phyloP scores from a whole-genome alignment of 2,329 filamentous ascomycete species.

The Orbilia brochopaga region DNA sequence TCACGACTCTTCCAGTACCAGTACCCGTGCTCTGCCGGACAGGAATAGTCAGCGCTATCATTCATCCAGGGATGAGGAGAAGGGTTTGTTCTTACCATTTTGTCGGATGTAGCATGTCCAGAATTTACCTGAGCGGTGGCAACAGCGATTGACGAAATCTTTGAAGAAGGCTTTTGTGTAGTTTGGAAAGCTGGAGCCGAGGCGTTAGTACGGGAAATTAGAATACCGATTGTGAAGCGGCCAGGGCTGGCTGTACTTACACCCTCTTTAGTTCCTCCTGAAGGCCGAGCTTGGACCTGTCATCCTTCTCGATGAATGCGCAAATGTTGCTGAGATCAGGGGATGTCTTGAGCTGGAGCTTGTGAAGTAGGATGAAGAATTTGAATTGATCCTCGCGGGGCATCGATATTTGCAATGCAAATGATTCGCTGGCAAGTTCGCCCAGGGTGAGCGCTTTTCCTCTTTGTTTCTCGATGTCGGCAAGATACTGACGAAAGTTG shows the following conservation, averaged over 20 bases:
- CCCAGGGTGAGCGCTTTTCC: too few species aligned
- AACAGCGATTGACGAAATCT: constrained; percentile 23
- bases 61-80: not conserved
- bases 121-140: constrained; percentile 1
- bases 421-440: too few species aligned
- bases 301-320: constrained; percentile 66
- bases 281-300: constrained; percentile 75
- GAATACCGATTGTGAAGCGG: too few species aligned
- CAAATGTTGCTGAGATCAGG: not conserved
- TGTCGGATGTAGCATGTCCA: constrained; percentile 18
- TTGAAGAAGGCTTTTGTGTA: constrained; percentile 26
- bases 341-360: not conserved
- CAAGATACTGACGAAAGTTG: too few species aligned
- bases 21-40: not conserved
- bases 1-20: too few species aligned
- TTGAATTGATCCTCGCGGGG: not conserved
- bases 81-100: constrained; percentile 7
- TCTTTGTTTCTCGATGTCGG: too few species aligned
- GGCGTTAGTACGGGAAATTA: too few species aligned
- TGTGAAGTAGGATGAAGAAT: constrained; percentile 11
- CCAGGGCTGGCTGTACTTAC: constrained; percentile 59
- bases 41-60: not conserved
- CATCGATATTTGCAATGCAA: constrained; percentile 1
- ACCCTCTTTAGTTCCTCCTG: constrained; percentile 76
- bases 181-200: not conserved